Evolutionary conservation across 768 basidiomycete species (phyloP).

Genomic region (Psilocybe cubensis): DNA sequence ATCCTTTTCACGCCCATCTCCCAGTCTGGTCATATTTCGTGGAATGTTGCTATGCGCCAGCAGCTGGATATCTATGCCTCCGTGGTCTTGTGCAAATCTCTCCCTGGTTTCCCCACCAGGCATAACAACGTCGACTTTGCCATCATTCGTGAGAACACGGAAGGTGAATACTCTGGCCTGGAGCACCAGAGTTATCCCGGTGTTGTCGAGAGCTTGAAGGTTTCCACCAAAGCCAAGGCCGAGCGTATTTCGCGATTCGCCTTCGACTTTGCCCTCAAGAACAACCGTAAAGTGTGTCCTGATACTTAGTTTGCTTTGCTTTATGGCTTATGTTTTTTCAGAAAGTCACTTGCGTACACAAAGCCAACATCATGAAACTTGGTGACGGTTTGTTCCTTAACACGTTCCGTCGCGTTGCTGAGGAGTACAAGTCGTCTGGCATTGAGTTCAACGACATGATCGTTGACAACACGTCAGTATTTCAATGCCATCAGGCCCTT

Average conservation of each 20-base stretch:
- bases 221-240: slow-evolving; percentile 92
- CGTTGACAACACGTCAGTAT: slow-evolving; percentile 90
- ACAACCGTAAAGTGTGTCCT: slow-evolving; percentile 84
- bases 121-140: slow-evolving; percentile 98
- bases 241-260: slow-evolving; percentile 97
- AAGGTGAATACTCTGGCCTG: slow-evolving; percentile 98
- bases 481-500: background rate
- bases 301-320: background rate
- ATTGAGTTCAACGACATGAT: slow-evolving; percentile 98
- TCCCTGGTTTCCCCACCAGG: slow-evolving; percentile 94
- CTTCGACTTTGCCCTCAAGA: slow-evolving; percentile 98
- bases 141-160: slow-evolving; percentile 99
- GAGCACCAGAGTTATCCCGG: slow-evolving; percentile 99
- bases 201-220: slow-evolving; percentile 97
- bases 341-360: slow-evolving; percentile 99
- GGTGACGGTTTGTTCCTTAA: slow-evolving; percentile 99
- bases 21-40: slow-evolving; percentile 94
- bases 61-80: slow-evolving; percentile 99
- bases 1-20: slow-evolving; percentile 99
- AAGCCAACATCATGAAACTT: slow-evolving; percentile 99
- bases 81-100: slow-evolving; percentile 96
- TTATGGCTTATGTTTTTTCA: slow-evolving; percentile 31
- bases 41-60: slow-evolving; percentile 99
- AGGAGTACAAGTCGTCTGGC: slow-evolving; percentile 93
- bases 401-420: slow-evolving; percentile 94